Evolutionary conservation across 805 yeast species (phyloP), one percentile per base, ranked within the genome.

Genomic region (Peterozyma xylosa): DNA sequence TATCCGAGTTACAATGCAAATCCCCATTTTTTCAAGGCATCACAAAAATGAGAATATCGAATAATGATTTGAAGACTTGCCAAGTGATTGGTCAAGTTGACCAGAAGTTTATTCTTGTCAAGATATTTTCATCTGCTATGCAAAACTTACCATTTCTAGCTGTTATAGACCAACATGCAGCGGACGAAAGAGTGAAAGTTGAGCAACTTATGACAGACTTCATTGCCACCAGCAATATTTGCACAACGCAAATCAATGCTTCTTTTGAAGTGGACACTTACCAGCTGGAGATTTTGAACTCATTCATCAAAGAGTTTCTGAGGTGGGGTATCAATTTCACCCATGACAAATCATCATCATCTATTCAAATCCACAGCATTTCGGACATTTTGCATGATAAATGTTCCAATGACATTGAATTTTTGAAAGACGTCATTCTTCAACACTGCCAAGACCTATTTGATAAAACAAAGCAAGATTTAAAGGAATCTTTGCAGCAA

Each of bases 161-260:
- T 16, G 60, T 76, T 1, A 53, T 84, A 5, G 96, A 88, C 55
- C 96, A 87, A 53, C 96, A 88, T 64, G 96, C 96, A 0, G 77
- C 82, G 43, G 95, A 85, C 60, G 96, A 88, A 55, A 60, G 96
- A 43, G 67, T 85, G 0, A 66, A 67, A 38, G 72, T 83, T 2
- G 96, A 88, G 52, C 41, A 47, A 1, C 52, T 71, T 11, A 60
- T 76, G n/a, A 49, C 56, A 32, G 67, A 66, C 2, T 64, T 68
- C 43, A 53, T 76, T 2, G 37, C 47, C 5, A 48, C 60, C 1
- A 33, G 55, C 5, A 57, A 7, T 21, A 21, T 5, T 4, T 7
- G 4, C 7, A 21, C 27, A 21, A 21, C 27, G 7, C 27, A 21
- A 21, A 21, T 21, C 27, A 7, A 21, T 7, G 27, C 27, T 21